phyloP scores from a whole-genome alignment of 495 filamentous ascomycete genomes.

The Hypoxylon cercidicola region DNA sequence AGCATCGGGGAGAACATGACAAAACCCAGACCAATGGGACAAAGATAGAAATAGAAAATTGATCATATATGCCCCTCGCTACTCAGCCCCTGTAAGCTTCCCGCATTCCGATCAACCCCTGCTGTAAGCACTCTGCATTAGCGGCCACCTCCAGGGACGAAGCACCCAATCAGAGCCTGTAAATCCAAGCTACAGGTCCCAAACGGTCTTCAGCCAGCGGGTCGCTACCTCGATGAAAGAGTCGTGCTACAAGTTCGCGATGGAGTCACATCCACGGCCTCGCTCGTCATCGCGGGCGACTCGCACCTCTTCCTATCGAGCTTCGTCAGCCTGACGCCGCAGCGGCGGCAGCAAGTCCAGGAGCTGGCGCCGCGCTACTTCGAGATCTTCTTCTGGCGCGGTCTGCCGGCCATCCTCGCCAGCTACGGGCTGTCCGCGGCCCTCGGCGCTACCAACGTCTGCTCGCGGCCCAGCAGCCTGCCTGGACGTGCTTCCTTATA shows the following conservation, averaged over 20 bases:
- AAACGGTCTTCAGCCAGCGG: not conserved
- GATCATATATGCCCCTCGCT: too few relatives aligned
- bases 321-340: constrained; percentile 24
- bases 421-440: constrained; percentile 39
- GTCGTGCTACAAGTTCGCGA: constrained; percentile 15
- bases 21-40: constrained; percentile 9
- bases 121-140: constrained; percentile 41
- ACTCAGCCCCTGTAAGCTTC: constrained; percentile 2
- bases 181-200: not conserved
- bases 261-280: constrained; percentile 49
- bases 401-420: constrained; percentile 33
- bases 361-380: constrained; percentile 43
- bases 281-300: constrained; percentile 48
- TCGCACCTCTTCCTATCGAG: constrained; percentile 48
- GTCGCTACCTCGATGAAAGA: constrained; percentile 18
- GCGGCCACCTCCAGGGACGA: not conserved
- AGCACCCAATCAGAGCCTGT: constrained; percentile 6
- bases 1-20: constrained; percentile 15
- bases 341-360: constrained; percentile 34
- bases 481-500: constrained; percentile 45
- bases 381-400: constrained; percentile 43
- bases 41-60: not conserved
- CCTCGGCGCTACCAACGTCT: constrained; percentile 37
- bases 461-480: constrained; percentile 8
- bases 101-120: not conserved